A percentile compares a stretch with the other conserved stretches of the same genome.
Conservation (phyloP, 306 rosid genomes). For the Malus orientalis region DNA sequence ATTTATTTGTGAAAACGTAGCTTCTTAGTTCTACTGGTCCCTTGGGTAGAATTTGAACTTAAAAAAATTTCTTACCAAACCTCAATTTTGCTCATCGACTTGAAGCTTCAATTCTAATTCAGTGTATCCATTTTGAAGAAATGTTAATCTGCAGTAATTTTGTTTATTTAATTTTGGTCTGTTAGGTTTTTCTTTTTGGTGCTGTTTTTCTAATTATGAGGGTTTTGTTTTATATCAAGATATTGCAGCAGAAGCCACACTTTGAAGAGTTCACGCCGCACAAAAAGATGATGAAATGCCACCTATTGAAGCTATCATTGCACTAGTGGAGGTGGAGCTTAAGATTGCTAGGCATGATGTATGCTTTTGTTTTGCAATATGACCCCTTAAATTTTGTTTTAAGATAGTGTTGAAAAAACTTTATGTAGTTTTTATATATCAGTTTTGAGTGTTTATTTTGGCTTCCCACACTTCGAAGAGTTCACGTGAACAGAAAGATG, state of each 20-base stretch:
- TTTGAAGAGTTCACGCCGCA: slow-evolving; percentile 83
- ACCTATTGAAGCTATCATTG: slow-evolving; percentile 83
- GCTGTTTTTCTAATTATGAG: too few relatives aligned
- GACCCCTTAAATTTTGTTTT: background rate
- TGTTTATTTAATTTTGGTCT: too few relatives aligned
- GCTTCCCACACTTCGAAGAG: background rate
- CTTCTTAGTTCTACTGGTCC: background rate
- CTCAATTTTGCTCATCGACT: background rate
- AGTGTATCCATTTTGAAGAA: background rate
- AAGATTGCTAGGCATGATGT: slow-evolving; percentile 71
- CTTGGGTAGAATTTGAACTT: background rate
- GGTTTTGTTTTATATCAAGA: too few relatives aligned
- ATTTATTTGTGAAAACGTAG: slow-evolving; percentile 6
- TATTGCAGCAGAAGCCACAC: slow-evolving; percentile 88
- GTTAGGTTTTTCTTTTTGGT: too few relatives aligned
- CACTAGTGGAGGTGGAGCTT: slow-evolving; percentile 82
- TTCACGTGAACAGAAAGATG: too few relatives aligned
- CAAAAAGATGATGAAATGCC: slow-evolving; percentile 97
- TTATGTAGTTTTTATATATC: background rate
- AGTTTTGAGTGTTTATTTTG: background rate
- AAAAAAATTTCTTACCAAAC: background rate
- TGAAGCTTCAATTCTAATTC: background rate
- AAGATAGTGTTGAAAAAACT: background rate
- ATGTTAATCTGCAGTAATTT: too few relatives aligned
- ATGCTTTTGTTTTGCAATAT: background rate